Conservation (phyloP, 106 monocot genomes). For the Dioscorea alata region DNA sequence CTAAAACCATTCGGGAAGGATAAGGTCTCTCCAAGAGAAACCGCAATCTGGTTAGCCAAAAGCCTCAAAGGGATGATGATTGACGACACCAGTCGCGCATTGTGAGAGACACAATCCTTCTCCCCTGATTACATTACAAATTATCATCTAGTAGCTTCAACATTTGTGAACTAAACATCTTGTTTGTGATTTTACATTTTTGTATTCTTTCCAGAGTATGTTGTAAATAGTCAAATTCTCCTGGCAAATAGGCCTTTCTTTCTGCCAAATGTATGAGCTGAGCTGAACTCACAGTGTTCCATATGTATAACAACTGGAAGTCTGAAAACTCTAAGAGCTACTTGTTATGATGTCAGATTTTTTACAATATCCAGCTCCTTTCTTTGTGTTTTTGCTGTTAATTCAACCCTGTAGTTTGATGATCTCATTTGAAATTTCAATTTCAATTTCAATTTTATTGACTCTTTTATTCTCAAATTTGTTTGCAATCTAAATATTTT, state of each 20-base stretch:
- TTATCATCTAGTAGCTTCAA: background rate
- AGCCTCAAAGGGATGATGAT: conserved; percentile 91
- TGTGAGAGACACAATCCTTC: conserved; percentile 14
- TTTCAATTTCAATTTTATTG: no score
- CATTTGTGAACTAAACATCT: background rate
- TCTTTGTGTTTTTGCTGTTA: background rate
- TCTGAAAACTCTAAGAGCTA: no score
- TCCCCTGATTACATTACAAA: background rate
- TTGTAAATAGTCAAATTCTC: conserved; percentile 27
- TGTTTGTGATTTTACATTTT: conserved; percentile 1
- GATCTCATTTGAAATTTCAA: no score
- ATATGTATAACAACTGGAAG: background rate
- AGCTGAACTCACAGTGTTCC: background rate
- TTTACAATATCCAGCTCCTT: background rate
- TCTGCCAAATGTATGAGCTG: background rate
- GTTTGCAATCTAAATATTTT: no score
- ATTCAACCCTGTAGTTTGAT: no score
- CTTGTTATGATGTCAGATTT: background rate
- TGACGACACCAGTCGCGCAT: conserved; percentile 36
- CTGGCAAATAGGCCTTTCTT: conserved; percentile 8
- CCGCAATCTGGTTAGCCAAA: conserved; percentile 95
- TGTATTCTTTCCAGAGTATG: conserved; percentile 25
- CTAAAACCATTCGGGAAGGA: conserved; percentile 90
- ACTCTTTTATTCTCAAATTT: no score
- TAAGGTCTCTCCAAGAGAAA: conserved; percentile 93